Evolutionary conservation across 768 basidiomycete genomes (phyloP).

Genomic region (Trametes villosa): DNA sequence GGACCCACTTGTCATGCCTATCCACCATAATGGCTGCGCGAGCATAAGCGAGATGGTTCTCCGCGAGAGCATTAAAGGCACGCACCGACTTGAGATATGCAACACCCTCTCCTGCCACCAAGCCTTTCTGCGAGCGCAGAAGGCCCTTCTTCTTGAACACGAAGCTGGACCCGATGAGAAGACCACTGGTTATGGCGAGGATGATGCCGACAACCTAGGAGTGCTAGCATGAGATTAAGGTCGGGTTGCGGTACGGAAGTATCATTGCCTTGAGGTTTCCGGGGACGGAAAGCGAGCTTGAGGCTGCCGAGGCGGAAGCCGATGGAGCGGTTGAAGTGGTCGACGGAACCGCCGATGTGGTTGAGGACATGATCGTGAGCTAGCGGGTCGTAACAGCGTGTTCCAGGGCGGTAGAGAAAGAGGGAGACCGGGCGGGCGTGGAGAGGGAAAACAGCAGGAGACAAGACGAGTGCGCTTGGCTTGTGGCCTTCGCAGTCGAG

Average conservation of each 20-base stretch:
- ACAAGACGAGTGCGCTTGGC: slow-evolving; percentile 13
- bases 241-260: not conserved
- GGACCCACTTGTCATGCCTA: slow-evolving; percentile 81
- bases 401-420: slow-evolving; percentile 3
- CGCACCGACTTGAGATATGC: slow-evolving; percentile 93
- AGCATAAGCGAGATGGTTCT: not conserved
- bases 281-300: slow-evolving; percentile 26
- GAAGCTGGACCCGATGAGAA: slow-evolving; percentile 91
- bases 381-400: slow-evolving; percentile 14
- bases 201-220: slow-evolving; percentile 73
- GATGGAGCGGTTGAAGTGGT: slow-evolving; percentile 28
- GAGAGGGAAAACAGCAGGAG: slow-evolving; percentile 1
- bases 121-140: slow-evolving; percentile 79
- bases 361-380: slow-evolving; percentile 23
- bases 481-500: not conserved
- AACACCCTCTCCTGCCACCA: slow-evolving; percentile 81
- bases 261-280: slow-evolving; percentile 31
- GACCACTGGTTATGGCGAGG: slow-evolving; percentile 75
- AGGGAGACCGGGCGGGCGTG: slow-evolving; percentile 14
- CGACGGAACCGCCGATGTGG: slow-evolving; percentile 6
- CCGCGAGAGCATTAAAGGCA: slow-evolving; percentile 14
- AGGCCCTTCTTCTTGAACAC: slow-evolving; percentile 99
- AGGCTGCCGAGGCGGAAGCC: slow-evolving; percentile 26
- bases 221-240: not conserved
- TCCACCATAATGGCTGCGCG: slow-evolving; percentile 87